These are phyloP conservation scores for Auricularia sp. DNA, from an alignment of 768 basidiomycete species.

Conservation along the genomic window DNA sequence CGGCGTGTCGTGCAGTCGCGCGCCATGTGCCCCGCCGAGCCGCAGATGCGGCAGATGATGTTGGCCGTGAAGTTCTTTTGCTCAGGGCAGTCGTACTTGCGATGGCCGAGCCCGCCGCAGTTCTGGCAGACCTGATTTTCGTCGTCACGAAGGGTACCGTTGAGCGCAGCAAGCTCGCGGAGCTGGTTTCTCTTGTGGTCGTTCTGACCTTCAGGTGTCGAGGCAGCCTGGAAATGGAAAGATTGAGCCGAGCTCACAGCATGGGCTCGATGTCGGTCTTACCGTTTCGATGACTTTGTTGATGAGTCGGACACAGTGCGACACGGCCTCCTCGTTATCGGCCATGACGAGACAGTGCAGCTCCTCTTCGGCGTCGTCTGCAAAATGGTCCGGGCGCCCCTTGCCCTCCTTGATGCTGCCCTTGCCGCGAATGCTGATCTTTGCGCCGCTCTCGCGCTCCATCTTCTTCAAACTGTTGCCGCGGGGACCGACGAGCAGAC, in stretches of 20 bases:
- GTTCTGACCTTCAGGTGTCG: slow-evolving; percentile 97
- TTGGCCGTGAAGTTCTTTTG: slow-evolving; percentile 98
- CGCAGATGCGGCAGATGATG: slow-evolving; percentile 98
- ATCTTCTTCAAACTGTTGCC: slow-evolving; percentile 99
- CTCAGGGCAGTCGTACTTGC: slow-evolving; percentile 98
- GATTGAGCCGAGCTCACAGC: slow-evolving; percentile 3
- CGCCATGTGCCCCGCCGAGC: slow-evolving; percentile 98
- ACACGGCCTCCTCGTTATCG: slow-evolving; percentile 87
- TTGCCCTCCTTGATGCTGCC: slow-evolving; percentile 99
- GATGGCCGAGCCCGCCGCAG: slow-evolving; percentile 86
- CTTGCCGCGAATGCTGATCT: slow-evolving; percentile 96
- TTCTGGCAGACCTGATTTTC: slow-evolving; percentile 99
- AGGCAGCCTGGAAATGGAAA: slow-evolving; percentile 66
- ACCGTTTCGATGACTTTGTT: slow-evolving; percentile 98
- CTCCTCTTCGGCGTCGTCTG: slow-evolving; percentile 97
- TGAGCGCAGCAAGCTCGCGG: slow-evolving; percentile 91
- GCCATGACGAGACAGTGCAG: slow-evolving; percentile 94
- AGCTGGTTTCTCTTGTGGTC: slow-evolving; percentile 99
- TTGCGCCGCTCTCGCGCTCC: slow-evolving; percentile 96
- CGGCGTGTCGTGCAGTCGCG: slow-evolving; percentile 93
- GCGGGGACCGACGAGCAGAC: slow-evolving; percentile 92
- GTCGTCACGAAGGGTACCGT: slow-evolving; percentile 97
- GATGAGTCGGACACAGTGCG: slow-evolving; percentile 85
- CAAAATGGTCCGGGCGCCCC: slow-evolving; percentile 85
- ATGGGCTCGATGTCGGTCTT: slow-evolving; percentile 12